phyloP scores from a whole-genome alignment of 2,329 filamentous ascomycete species.

The Aspergillus novofumigatus region DNA sequence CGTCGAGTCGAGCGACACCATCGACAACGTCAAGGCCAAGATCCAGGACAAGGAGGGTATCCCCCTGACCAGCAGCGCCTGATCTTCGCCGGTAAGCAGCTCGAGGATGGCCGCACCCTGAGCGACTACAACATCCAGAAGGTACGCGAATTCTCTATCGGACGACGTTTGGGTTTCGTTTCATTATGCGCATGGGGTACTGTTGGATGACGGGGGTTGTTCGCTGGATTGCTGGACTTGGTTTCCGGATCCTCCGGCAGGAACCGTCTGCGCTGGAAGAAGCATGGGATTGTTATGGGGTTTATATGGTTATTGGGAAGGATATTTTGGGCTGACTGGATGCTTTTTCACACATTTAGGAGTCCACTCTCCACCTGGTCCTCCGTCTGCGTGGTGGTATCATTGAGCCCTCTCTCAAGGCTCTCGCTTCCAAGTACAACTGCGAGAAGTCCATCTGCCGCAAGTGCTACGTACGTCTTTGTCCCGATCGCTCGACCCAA shows the following conservation, averaged over 20 bases:
- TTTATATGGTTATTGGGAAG: not conserved
- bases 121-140: constrained; percentile 99
- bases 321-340: constrained; percentile 29
- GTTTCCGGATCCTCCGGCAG: not conserved
- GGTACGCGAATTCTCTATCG: constrained; percentile 51
- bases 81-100: constrained; percentile 99
- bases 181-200: not conserved
- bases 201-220: constrained; percentile 3
- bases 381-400: constrained; percentile 99
- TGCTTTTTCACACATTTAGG: constrained; percentile 49
- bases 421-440: constrained; percentile 98
- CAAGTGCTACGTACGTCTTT: constrained; percentile 91
- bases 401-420: constrained; percentile 98
- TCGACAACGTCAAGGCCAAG: constrained; percentile 99
- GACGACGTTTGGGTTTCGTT: constrained; percentile 2
- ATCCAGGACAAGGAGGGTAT: constrained; percentile 99
- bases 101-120: constrained; percentile 95
- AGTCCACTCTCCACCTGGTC: constrained; percentile 97
- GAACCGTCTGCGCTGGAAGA: not conserved
- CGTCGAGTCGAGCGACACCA: constrained; percentile 98
- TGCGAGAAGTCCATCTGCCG: constrained; percentile 99
- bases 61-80: constrained; percentile 96
- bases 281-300: not conserved
- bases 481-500: not conserved
- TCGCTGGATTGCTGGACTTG: not conserved